Percentiles rank a stretch among this genome's conserved stretches.
Conservation (phyloP, 140 eudicot species). For the Ambrosia hybrid region DNA sequence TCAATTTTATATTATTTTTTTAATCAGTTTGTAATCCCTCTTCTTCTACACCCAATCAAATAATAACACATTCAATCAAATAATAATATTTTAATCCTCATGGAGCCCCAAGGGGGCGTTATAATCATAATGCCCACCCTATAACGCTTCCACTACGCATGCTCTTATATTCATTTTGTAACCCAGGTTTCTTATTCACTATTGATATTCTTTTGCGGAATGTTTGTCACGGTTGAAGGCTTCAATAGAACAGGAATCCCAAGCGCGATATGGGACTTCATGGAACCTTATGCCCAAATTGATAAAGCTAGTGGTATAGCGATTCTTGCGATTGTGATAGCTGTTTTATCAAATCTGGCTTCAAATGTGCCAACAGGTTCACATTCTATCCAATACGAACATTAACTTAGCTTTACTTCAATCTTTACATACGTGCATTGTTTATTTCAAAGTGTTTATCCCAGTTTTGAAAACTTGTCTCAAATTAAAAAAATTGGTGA, state of each 20-base stretch:
- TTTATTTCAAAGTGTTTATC: too few relatives aligned
- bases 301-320: slow-evolving; percentile 55
- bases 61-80: too few relatives aligned
- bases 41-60: too few relatives aligned
- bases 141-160: too few relatives aligned
- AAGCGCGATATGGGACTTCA: slow-evolving; percentile 68
- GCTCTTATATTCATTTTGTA: not conserved
- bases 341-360: slow-evolving; percentile 77
- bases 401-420: not conserved
- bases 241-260: slow-evolving; percentile 89
- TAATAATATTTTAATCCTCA: too few relatives aligned
- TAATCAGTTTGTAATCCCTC: too few relatives aligned
- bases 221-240: slow-evolving; percentile 92
- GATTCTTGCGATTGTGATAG: slow-evolving; percentile 65
- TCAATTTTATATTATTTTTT: too few relatives aligned
- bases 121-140: too few relatives aligned
- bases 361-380: slow-evolving; percentile 92
- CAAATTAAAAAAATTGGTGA: too few relatives aligned
- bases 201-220: slow-evolving; percentile 86
- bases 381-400: not conserved
- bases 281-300: slow-evolving; percentile 83
- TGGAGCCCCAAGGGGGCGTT: too few relatives aligned
- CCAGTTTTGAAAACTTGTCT: too few relatives aligned
- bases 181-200: slow-evolving; percentile 80
- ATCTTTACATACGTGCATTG: too few relatives aligned